These are phyloP conservation scores for Backusella tarrabulga DNA, from an alignment of 192 early-diverging fungal species.

Conservation along the genomic window DNA sequence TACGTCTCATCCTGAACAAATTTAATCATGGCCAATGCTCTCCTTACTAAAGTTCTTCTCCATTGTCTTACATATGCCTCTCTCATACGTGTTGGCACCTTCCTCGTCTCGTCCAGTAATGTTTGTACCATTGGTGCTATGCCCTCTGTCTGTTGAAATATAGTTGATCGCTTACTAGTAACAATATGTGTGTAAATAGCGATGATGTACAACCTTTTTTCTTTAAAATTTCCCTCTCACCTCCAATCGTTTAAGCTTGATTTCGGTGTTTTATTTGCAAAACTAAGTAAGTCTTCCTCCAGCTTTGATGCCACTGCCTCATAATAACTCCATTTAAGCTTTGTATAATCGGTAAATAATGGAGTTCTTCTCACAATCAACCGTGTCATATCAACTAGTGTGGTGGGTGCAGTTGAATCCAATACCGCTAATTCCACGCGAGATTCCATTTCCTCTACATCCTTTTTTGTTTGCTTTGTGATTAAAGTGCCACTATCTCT, in stretches of 20 bases:
- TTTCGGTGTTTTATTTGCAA: slow-evolving; percentile 27
- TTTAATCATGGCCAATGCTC: slow-evolving; percentile 43
- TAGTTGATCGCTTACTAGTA: slow-evolving; percentile 37
- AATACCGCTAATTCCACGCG: slow-evolving; percentile 40
- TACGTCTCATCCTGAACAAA: slow-evolving; percentile 36
- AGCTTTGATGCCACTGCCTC: slow-evolving; percentile 18
- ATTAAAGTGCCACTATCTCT: neutral
- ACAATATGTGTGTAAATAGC: neutral
- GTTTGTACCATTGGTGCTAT: slow-evolving; percentile 47
- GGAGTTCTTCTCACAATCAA: slow-evolving; percentile 47
- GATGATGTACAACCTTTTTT: too few relatives aligned
- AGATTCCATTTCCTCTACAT: slow-evolving; percentile 31
- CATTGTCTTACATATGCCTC: slow-evolving; percentile 52
- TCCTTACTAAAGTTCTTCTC: slow-evolving; percentile 42
- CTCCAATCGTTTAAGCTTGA: slow-evolving; percentile 21
- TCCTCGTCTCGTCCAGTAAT: slow-evolving; percentile 38
- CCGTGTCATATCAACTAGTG: slow-evolving; percentile 43
- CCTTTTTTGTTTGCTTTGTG: slow-evolving; percentile 16
- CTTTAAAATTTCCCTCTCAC: neutral
- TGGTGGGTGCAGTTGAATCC: slow-evolving; percentile 48
- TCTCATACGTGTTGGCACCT: slow-evolving; percentile 43
- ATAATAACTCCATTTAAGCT: slow-evolving; percentile 24
- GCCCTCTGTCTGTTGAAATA: slow-evolving; percentile 31
- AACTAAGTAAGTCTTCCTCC: slow-evolving; percentile 28
- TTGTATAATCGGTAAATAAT: slow-evolving; percentile 39